Evolutionary conservation across 768 basidiomycete genomes (phyloP), one percentile per base, ranked within the genome.

Genomic region (Leccinum broughii): DNA sequence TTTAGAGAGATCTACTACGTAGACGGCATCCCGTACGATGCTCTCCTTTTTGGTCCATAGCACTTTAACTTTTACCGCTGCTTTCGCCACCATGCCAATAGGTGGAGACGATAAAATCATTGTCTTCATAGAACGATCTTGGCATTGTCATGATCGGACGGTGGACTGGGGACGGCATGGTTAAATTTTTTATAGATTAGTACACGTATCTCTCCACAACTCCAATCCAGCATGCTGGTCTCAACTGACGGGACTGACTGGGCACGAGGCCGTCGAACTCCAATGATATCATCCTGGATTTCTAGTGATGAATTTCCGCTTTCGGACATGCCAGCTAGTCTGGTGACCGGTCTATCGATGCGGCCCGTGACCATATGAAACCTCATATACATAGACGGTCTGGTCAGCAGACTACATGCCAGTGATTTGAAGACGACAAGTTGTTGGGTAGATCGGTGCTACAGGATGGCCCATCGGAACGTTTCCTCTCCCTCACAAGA

Each of bases 1-100:
- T 22, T 74, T 0, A 63, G 68, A 58, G 73, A 75, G 17, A 60
- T 59, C 9, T 74, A 73, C 56, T 66, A 75, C 35, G 56, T 72
- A 51, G 74, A 73, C 13, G 73, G 72, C 49, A 64, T 68, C 26
- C 72, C 72, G 62, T 73, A 74, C 60, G 71, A 73, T 41, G 62
- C 64, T 57, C 62, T 68, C 60, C 60, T 72, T 20, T 64, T 66
- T 34, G 59, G 51, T 51, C 51, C 70, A 57, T 73, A 71, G 60
- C 41, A 9, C 51, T 35, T 69, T 69, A 44, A 70, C 61, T 2
- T 17, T 57, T 20, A 24, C 2, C 10, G 14, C 20, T 54, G 57
- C 49, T 55, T 49, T 10, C 6, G 34, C 24, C 17, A 58, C 41
- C 11, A 26, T 34, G 55, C 30, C 13, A 24, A 57, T n/a, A 64